A percentile compares a stretch with the other conserved stretches of the same genome.
phyloP scores from a whole-genome alignment of 2,329 filamentous ascomycete species.

The Neonectria magnoliae region DNA sequence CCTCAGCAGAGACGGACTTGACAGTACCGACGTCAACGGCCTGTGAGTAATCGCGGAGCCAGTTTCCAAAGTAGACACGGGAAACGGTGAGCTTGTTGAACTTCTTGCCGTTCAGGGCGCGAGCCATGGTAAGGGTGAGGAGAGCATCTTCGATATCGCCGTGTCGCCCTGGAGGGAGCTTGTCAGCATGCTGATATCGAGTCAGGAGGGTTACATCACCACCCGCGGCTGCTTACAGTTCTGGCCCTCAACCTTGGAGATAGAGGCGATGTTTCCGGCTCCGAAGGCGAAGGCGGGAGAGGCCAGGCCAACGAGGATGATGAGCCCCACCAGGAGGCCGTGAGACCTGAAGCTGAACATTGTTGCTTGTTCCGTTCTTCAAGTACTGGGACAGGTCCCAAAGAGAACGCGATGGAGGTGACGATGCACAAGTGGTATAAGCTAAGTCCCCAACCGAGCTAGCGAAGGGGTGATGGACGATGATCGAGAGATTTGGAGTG shows the following conservation, averaged over 20 bases:
- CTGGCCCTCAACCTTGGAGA: slow-evolving; percentile 82
- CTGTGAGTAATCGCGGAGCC: slow-evolving; percentile 93
- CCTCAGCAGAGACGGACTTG: slow-evolving; percentile 89
- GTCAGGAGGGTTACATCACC: neutral
- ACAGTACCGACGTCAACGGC: slow-evolving; percentile 93
- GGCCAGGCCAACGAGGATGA: slow-evolving; percentile 73
- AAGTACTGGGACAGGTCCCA: slow-evolving; percentile 31
- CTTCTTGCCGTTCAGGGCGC: slow-evolving; percentile 72
- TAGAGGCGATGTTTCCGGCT: slow-evolving; percentile 86
- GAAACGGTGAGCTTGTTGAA: slow-evolving; percentile 90
- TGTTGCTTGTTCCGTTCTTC: slow-evolving; percentile 31
- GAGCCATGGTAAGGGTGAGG: slow-evolving; percentile 72
- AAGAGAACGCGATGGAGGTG: slow-evolving; percentile 15
- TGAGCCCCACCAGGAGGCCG: slow-evolving; percentile 63
- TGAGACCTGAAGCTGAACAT: slow-evolving; percentile 62
- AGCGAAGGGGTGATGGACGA: slow-evolving; percentile 22
- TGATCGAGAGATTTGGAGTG: slow-evolving; percentile 10
- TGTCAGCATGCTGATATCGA: neutral
- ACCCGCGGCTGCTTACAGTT: slow-evolving; percentile 68
- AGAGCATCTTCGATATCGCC: slow-evolving; percentile 94
- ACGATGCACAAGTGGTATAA: slow-evolving; percentile 18
- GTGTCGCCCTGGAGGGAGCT: slow-evolving; percentile 71
- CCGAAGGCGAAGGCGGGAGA: slow-evolving; percentile 81
- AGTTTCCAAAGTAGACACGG: slow-evolving; percentile 95
- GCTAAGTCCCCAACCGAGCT: slow-evolving; percentile 34